phyloP scores from a whole-genome alignment of 2,329 filamentous ascomycete genomes.

The Xylariaceae sp. region DNA sequence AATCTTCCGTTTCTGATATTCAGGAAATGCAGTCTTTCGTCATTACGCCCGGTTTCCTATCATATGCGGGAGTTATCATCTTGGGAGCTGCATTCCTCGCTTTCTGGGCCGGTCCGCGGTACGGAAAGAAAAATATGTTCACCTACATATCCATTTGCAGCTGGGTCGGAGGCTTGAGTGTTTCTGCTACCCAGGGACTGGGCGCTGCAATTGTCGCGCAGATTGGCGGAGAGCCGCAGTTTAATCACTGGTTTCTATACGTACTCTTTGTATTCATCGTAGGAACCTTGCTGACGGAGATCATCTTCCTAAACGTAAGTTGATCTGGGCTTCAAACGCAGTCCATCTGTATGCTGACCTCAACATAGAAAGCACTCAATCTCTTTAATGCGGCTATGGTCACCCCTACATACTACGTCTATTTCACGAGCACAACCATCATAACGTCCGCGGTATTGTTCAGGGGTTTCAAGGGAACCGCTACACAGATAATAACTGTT shows the following conservation, averaged over 20 bases:
- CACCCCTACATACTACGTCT: constrained; percentile 97
- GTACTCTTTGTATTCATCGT: constrained; percentile 88
- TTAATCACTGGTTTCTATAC: constrained; percentile 97
- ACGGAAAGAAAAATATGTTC: constrained; percentile 95
- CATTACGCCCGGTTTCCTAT: constrained; percentile 79
- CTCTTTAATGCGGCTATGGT: constrained; percentile 95
- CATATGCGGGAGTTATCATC: constrained; percentile 79
- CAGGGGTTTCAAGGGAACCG: constrained; percentile 85
- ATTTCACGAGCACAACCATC: constrained; percentile 95
- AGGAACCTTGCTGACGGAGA: constrained; percentile 83
- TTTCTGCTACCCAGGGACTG: constrained; percentile 89
- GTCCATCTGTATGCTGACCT: constrained; percentile 30
- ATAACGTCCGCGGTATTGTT: constrained; percentile 91
- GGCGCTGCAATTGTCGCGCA: constrained; percentile 89
- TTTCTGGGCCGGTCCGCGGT: constrained; percentile 77
- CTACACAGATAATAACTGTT: constrained; percentile 76
- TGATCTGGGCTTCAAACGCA: neutral
- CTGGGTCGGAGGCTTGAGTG: constrained; percentile 87
- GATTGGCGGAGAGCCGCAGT: constrained; percentile 76
- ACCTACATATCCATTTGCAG: constrained; percentile 97
- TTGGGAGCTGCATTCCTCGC: constrained; percentile 68
- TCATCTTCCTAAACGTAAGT: constrained; percentile 91
- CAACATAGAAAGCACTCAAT: constrained; percentile 89
- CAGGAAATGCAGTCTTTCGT: constrained; percentile 90
- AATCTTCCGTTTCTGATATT: constrained; percentile 81